phyloP scores from a whole-genome alignment of 2,329 filamentous ascomycete species.

The Aspergillus neotritici region DNA sequence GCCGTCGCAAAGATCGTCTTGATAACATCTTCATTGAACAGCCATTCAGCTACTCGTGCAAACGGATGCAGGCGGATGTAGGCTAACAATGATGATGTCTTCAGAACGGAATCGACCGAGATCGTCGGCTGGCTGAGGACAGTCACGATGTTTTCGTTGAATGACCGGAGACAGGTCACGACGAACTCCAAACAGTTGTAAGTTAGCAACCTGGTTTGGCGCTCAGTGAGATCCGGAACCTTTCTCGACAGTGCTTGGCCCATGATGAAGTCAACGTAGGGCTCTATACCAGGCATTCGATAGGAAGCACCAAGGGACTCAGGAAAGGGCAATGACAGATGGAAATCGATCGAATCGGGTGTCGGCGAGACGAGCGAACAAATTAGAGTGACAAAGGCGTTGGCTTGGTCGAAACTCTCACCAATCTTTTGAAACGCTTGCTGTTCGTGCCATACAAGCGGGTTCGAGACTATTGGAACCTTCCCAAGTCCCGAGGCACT shows the following conservation, averaged over 20 bases:
- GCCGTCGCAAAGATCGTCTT: conserved; percentile 70
- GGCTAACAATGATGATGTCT: conserved; percentile 65
- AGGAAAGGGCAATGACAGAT: conserved; percentile 77
- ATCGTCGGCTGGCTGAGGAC: conserved; percentile 75
- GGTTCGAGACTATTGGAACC: conserved; percentile 38
- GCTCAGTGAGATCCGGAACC: conserved; percentile 59
- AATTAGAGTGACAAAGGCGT: conserved; percentile 75
- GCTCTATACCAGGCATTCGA: conserved; percentile 79
- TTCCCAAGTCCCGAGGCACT: conserved; percentile 43
- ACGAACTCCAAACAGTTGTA: conserved; percentile 82
- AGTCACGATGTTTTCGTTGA: conserved; percentile 89
- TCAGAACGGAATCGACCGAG: conserved; percentile 68
- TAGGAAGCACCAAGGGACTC: conserved; percentile 73
- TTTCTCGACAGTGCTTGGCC: conserved; percentile 69
- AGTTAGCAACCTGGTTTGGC: conserved; percentile 67
- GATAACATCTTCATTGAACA: conserved; percentile 89
- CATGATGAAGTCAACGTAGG: conserved; percentile 86
- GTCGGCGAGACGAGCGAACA: conserved; percentile 63
- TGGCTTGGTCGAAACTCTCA: conserved; percentile 75
- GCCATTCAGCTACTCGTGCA: conserved; percentile 92
- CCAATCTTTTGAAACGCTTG: conserved; percentile 69
- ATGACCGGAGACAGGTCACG: conserved; percentile 69
- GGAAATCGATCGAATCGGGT: conserved; percentile 46
- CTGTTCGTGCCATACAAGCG: conserved; percentile 45
- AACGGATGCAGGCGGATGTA: conserved; percentile 92